Conservation (phyloP, 257 asterid species). For the Linderniella brevidens region DNA sequence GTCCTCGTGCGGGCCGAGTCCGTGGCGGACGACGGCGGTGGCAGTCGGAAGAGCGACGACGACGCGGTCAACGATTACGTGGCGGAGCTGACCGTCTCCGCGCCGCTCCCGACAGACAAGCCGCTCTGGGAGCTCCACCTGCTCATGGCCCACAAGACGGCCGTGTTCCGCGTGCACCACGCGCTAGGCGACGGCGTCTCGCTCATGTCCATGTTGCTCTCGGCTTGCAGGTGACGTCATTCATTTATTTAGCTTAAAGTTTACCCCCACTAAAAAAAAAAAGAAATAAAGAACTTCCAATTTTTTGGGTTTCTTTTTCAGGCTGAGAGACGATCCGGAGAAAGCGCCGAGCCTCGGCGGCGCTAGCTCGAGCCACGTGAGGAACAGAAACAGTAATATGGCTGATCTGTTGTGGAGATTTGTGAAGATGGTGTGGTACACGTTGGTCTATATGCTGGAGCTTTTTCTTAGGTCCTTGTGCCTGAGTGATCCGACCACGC, state of each 20-base stretch:
- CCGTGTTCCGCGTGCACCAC: slow-evolving; percentile 51
- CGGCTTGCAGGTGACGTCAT: slow-evolving; percentile 30
- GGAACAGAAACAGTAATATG: not conserved
- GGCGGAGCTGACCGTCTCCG: slow-evolving; percentile 52
- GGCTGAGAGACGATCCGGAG: slow-evolving; percentile 27
- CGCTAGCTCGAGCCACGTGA: slow-evolving; percentile 11
- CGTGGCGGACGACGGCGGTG: too few relatives aligned
- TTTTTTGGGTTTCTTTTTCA: too few relatives aligned
- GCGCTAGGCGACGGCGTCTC: slow-evolving; percentile 80
- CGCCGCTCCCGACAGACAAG: slow-evolving; percentile 43
- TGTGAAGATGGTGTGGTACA: slow-evolving; percentile 22
- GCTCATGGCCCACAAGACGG: slow-evolving; percentile 33
- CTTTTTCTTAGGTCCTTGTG: slow-evolving; percentile 21
- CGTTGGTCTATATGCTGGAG: slow-evolving; percentile 19
- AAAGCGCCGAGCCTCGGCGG: slow-evolving; percentile 24
- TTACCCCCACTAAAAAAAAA: too few relatives aligned
- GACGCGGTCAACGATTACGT: slow-evolving; percentile 52
- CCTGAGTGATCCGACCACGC: slow-evolving; percentile 24
- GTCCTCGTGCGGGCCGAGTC: too few relatives aligned
- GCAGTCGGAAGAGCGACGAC: slow-evolving; percentile 14
- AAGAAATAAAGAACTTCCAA: too few relatives aligned
- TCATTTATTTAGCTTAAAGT: too few relatives aligned
- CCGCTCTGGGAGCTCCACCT: slow-evolving; percentile 77
- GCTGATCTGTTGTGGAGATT: slow-evolving; percentile 14
- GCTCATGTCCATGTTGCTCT: slow-evolving; percentile 49